phyloP scores from a whole-genome alignment of 2,329 filamentous ascomycete species.

The Cladosporium sp. region DNA sequence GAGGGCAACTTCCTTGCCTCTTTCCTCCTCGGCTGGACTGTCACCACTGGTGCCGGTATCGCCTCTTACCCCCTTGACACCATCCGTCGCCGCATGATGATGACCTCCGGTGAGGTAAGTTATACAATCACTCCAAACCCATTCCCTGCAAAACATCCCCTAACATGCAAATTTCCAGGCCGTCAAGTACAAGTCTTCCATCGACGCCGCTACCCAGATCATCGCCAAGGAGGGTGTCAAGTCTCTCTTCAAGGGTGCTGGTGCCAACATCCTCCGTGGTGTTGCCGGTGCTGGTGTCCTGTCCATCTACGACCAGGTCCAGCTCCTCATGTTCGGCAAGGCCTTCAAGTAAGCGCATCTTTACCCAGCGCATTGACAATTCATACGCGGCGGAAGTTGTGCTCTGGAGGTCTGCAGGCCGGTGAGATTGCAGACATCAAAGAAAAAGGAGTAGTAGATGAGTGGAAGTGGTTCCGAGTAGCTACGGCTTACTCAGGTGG shows the following conservation, averaged over 20 bases:
- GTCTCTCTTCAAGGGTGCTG: conserved; percentile 99
- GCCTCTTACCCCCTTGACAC: conserved; percentile 99
- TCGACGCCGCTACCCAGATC: conserved; percentile 96
- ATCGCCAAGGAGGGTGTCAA: conserved; percentile 94
- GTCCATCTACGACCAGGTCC: conserved; percentile 99
- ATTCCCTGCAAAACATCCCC: conserved; percentile 28
- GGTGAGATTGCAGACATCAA: conserved; percentile 26
- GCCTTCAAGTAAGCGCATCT: conserved; percentile 68
- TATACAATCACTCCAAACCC: conserved; percentile 2
- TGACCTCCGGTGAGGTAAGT: conserved; percentile 75
- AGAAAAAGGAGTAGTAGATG: conserved; percentile 10
- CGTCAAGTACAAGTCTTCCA: conserved; percentile 98
- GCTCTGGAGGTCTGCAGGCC: conserved; percentile 26
- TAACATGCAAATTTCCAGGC: conserved; percentile 53
- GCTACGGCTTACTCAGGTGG: conserved; percentile 8
- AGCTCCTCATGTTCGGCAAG: conserved; percentile 99
- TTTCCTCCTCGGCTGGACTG: conserved; percentile 95
- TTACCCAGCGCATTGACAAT: conserved; percentile 8
- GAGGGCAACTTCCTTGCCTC: conserved; percentile 99
- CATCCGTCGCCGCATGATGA: conserved; percentile 99
- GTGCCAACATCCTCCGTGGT: conserved; percentile 99
- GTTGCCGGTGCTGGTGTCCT: conserved; percentile 99
- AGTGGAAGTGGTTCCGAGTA: conserved; percentile 4
- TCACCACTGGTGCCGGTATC: conserved; percentile 99
- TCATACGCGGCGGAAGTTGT: conserved; percentile 10